Base-by-base conservation (phyloP, 371 early-diverging fungal genomes). In the Haplosporangium sp. region DNA sequence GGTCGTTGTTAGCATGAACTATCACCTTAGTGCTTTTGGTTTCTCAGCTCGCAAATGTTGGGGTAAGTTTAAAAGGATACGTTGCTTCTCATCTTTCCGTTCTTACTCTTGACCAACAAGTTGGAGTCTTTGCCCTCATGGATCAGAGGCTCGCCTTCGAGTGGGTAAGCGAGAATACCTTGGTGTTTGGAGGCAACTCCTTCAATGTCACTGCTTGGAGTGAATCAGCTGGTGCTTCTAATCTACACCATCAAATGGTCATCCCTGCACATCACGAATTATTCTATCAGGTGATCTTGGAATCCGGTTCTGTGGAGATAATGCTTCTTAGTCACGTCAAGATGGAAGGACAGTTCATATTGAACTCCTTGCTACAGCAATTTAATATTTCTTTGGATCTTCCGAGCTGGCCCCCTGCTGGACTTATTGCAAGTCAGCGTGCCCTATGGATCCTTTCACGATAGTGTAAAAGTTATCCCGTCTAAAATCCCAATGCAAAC, bases 131-230 rank as follows among this genome's bases (percentile, higher is more conserved):
- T 60, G 87, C 86, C 0, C 61, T 88, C 3, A 70, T 70, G 60
- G 87, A 89, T 62, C 86, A 87, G 67, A 65, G 63, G 34, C 62
- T 74, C 8, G 87, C 88, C 2, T 64, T 87, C n/a, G 55, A 76
- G 44, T 89, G 88, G 88, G 77, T 87, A 3, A 58, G 74, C 10
- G 63, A 82, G 38, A 81, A 88, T 67, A 86, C 88, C 52, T 45
- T 40, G 17, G 65, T 61, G 3, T 87, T 90, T 69, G 88, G 88
- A 7, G 89, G 89, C 27, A 84, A 90, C 61, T 55, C 84, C 8
- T 45, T 34, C 15, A 61, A 73, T 42, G 66, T 88, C 10, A 87
- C 86, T 0, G 71, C 82, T 20, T 83, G 60, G 47, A 88, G 88
- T 9, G 73, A 88, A 64, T 82, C 82, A 13, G 87, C 87, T 19